phyloP scores from a whole-genome alignment of 83 land plant species.

The Picea engelmannii region DNA sequence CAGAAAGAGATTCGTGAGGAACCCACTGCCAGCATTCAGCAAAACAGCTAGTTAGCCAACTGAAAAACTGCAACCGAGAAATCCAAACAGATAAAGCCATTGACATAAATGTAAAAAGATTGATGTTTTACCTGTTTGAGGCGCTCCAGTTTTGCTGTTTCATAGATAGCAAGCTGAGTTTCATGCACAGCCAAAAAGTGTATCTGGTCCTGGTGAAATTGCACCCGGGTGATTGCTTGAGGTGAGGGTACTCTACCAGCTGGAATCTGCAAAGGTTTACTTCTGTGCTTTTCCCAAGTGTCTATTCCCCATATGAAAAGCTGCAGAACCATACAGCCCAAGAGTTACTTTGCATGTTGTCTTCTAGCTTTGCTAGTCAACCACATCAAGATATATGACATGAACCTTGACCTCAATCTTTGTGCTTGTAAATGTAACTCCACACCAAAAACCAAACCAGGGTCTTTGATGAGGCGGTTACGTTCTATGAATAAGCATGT shows the following conservation, averaged over 20 bases:
- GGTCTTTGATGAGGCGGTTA: too few species aligned
- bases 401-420: too few species aligned
- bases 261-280: slow-evolving; percentile 39
- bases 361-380: not conserved
- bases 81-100: not conserved
- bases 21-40: slow-evolving; percentile 53
- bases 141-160: slow-evolving; percentile 43
- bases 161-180: slow-evolving; percentile 58
- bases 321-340: slow-evolving; percentile 13
- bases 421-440: too few species aligned
- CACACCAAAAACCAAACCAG: too few species aligned
- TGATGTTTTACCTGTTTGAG: slow-evolving; percentile 33
- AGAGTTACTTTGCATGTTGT: not conserved
- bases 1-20: slow-evolving; percentile 39
- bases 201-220: slow-evolving; percentile 45
- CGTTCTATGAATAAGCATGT: too few species aligned
- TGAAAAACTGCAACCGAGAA: not conserved
- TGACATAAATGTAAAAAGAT: not conserved
- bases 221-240: slow-evolving; percentile 37
- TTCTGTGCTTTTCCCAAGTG: slow-evolving; percentile 57
- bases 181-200: slow-evolving; percentile 50
- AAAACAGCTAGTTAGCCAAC: not conserved
- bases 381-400: not conserved
- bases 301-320: slow-evolving; percentile 62
- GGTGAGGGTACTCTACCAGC: slow-evolving; percentile 14